phyloP scores from a whole-genome alignment of 2,329 filamentous ascomycete species.

The Fusarium nelsonii region DNA sequence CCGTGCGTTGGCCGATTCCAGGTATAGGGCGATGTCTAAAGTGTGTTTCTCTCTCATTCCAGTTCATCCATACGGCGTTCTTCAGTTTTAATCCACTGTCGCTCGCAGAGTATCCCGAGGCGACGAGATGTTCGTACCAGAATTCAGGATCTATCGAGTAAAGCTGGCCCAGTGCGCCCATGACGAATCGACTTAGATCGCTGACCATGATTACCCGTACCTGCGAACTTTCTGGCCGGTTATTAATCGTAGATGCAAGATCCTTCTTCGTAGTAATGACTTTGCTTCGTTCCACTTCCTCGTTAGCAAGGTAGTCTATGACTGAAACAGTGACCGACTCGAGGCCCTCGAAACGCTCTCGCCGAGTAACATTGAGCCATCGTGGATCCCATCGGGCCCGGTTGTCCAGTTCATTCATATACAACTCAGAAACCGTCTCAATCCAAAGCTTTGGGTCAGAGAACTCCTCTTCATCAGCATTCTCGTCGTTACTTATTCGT shows the following conservation, averaged over 20 bases:
- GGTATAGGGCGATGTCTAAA: conserved; percentile 19
- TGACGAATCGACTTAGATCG: conserved; percentile 50
- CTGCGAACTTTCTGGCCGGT: conserved; percentile 11
- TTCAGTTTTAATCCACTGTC: conserved; percentile 49
- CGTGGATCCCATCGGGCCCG: conserved; percentile 20
- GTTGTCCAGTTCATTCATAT: conserved; percentile 48
- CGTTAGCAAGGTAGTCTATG: conserved; percentile 11
- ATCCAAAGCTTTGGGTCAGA: conserved; percentile 47
- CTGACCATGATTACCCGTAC: conserved; percentile 46
- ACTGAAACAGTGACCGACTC: conserved; percentile 15
- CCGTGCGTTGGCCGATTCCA: conserved; percentile 21
- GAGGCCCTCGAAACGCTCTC: conserved; percentile 25
- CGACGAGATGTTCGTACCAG: conserved; percentile 49
- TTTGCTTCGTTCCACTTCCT: neutral
- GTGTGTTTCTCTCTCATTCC: conserved; percentile 45
- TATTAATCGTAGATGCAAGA: conserved; percentile 10
- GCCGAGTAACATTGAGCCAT: conserved; percentile 20
- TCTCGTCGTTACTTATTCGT: neutral
- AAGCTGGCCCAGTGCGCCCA: conserved; percentile 48
- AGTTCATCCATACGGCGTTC: conserved; percentile 50
- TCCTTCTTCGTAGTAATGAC: conserved; percentile 18
- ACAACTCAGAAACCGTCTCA: conserved; percentile 48
- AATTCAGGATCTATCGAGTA: conserved; percentile 49
- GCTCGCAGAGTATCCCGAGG: conserved; percentile 47
- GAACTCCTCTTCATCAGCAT: conserved; percentile 38